Conservation (phyloP, 495 filamentous ascomycete genomes). For the Lasiosphaeriaceae sp. region DNA sequence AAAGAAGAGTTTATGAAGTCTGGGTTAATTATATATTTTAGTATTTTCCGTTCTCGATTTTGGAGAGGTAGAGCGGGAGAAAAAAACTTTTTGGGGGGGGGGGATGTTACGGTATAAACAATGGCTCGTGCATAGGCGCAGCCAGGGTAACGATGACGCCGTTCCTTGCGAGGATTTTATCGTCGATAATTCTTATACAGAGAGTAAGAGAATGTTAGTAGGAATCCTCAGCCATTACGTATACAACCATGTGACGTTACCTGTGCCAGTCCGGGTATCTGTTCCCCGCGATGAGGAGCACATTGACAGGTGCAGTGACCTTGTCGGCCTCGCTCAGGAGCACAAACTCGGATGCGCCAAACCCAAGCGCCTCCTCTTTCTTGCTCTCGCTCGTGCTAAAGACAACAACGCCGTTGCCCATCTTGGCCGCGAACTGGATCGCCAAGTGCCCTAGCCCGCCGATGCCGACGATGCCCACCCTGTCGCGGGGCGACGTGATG, state of each 20-base stretch:
- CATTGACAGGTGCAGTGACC: conserved; percentile 28
- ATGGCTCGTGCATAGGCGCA: conserved; percentile 12
- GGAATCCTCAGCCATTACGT: not conserved
- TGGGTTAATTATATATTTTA: not conserved
- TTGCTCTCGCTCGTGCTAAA: conserved; percentile 51
- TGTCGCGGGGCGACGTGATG: conserved; percentile 33
- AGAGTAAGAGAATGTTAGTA: not conserved
- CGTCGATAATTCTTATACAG: conserved; percentile 6
- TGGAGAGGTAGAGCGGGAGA: too few species aligned
- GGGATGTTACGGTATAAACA: conserved; percentile 9
- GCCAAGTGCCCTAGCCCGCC: conserved; percentile 60
- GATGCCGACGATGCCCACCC: conserved; percentile 51
- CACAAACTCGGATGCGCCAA: conserved; percentile 56
- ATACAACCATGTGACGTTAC: not conserved
- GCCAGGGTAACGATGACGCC: conserved; percentile 14
- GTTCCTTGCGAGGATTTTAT: conserved; percentile 8
- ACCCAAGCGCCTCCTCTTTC: conserved; percentile 47
- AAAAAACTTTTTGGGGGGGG: too few species aligned
- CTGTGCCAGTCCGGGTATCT: conserved; percentile 34
- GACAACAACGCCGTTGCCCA: conserved; percentile 57
- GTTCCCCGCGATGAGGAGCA: conserved; percentile 30
- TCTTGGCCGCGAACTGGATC: conserved; percentile 55
- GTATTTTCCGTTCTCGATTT: too few species aligned
- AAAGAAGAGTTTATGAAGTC: not conserved
- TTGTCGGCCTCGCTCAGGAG: conserved; percentile 35